phyloP scores from a whole-genome alignment of 2,329 filamentous ascomycete species.

The Aureobasidium leucospermi region DNA sequence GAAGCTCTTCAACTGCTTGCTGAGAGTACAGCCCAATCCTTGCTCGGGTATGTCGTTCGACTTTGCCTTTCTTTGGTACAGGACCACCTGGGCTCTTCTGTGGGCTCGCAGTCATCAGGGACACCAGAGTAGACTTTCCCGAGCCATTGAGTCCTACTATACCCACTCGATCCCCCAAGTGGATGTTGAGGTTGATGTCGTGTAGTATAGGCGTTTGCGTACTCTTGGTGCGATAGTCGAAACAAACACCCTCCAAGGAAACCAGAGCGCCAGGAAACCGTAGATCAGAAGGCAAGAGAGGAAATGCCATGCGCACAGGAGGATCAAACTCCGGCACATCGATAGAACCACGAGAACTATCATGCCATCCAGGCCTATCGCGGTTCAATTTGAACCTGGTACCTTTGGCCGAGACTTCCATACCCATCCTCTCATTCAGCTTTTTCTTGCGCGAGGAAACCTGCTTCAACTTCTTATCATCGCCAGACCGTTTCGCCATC shows the following conservation, averaged over 20 bases:
- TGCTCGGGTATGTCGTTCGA: conserved; percentile 61
- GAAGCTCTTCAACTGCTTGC: conserved; percentile 65
- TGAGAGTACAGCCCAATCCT: conserved; percentile 68
- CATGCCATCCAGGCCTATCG: conserved; percentile 58
- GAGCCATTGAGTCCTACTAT: conserved; percentile 73
- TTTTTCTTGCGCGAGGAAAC: conserved; percentile 80
- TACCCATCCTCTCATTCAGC: conserved; percentile 70
- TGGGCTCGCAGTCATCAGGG: conserved; percentile 47
- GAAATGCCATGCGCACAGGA: conserved; percentile 51
- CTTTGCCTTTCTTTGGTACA: conserved; percentile 51
- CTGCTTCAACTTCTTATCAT: conserved; percentile 80
- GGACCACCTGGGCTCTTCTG: background rate
- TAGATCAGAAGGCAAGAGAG: conserved; percentile 22
- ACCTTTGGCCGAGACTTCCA: conserved; percentile 65
- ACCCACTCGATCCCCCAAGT: conserved; percentile 66
- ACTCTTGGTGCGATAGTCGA: conserved; percentile 46
- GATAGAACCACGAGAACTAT: conserved; percentile 56
- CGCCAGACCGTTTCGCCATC: conserved; percentile 67
- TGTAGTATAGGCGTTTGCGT: conserved; percentile 46
- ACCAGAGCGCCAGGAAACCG: conserved; percentile 45
- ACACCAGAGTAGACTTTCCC: conserved; percentile 74
- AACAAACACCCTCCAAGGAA: conserved; percentile 61
- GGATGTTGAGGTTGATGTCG: conserved; percentile 60
- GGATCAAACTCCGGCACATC: conserved; percentile 57
- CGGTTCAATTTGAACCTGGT: conserved; percentile 74